Base-by-base conservation (phyloP, 768 basidiomycete genomes). In the Postia placenta region DNA sequence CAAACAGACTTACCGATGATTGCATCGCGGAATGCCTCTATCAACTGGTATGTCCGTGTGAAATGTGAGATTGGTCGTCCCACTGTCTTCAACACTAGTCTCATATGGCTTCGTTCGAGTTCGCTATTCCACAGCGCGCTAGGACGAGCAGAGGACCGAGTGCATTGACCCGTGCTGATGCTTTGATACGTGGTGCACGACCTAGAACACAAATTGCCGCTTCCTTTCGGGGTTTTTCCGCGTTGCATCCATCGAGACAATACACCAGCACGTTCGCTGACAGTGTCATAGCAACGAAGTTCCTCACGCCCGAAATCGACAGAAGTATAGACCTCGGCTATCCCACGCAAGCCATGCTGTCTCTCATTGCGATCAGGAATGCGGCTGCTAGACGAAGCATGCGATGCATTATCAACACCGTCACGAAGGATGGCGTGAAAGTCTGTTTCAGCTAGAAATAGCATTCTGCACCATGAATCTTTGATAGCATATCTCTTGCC, bases 391-490 rank as follows among this genome's bases (percentile, higher is more conserved):
- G 23, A 41, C 12, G 4, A 43, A 19, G 5, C 41, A 42, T 5
- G 27, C 17, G 3, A 33, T 33, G 30, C 9, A 33, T 33, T 47
- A 5, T 44, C 22, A 24, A 24, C 17, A 12, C 35, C n/a, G 4
- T 46, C 19, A 1, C 47, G 53, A 0, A 33, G 30, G 9, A 15
- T 33, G 9, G 30, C 27, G 38, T 55, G 50, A 41, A 49, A 47
- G 7, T 9, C 24, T 6, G 48, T 20, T 15, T 56, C 54, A 0
- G 54, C 15, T 27, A 17, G 11, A 11, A 48, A 35, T n/a, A n/a
- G n/a, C n/a, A n/a, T n/a, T n/a, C n/a, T n/a, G n/a, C 54, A 43
- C 51, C 54, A 52, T 1, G 54, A 46, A 5, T 56, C 54, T 26
- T 56, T 56, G 44, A 56, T 36, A 23, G 44, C 35, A 14, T 9